A percentile compares a stretch with the other conserved stretches of the same genome.
Evolutionary conservation across 495 filamentous ascomycete genomes (phyloP).

Genomic region (Schizothecium vesticola): DNA sequence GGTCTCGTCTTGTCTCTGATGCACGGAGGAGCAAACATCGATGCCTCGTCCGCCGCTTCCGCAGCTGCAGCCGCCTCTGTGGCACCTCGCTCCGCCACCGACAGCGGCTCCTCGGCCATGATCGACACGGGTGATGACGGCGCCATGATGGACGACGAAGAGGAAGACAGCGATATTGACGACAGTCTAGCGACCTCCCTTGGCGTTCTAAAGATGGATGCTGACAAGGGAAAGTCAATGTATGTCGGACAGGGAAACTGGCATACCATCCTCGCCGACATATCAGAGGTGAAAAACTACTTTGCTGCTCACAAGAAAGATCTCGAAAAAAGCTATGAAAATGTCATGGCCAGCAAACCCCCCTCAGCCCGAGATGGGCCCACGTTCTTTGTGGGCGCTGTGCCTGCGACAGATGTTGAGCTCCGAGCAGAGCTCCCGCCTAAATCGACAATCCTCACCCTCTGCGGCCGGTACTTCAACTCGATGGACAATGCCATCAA

Average conservation of each 20-base stretch:
- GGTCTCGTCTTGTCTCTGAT: slow-evolving; percentile 91
- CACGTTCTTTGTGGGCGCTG: slow-evolving; percentile 69
- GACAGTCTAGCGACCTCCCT: slow-evolving; percentile 73
- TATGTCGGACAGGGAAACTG: slow-evolving; percentile 90
- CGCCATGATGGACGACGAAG: slow-evolving; percentile 51
- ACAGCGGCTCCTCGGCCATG: slow-evolving; percentile 56
- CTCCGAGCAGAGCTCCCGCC: slow-evolving; percentile 74
- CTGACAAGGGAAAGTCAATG: slow-evolving; percentile 70
- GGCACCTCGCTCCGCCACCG: slow-evolving; percentile 56
- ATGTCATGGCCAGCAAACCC: slow-evolving; percentile 60
- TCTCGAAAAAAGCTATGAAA: slow-evolving; percentile 51
- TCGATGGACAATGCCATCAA: slow-evolving; percentile 52
- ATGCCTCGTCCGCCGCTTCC: slow-evolving; percentile 27
- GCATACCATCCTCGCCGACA: slow-evolving; percentile 82
- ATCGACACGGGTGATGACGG: slow-evolving; percentile 47
- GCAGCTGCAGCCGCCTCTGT: slow-evolving; percentile 50
- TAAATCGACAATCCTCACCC: slow-evolving; percentile 71
- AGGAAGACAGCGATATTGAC: slow-evolving; percentile 74
- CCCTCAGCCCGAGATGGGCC: slow-evolving; percentile 55
- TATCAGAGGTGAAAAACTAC: slow-evolving; percentile 89
- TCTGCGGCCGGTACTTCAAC: slow-evolving; percentile 69
- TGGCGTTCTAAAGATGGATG: slow-evolving; percentile 80
- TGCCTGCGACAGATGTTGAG: slow-evolving; percentile 64
- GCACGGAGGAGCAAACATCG: slow-evolving; percentile 69
- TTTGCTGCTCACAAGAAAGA: slow-evolving; percentile 58